A percentile compares a stretch with the other conserved stretches of the same genome.
Evolutionary conservation across 176 grass and related monocot species (phyloP).

Genomic region (Zea luxurians): DNA sequence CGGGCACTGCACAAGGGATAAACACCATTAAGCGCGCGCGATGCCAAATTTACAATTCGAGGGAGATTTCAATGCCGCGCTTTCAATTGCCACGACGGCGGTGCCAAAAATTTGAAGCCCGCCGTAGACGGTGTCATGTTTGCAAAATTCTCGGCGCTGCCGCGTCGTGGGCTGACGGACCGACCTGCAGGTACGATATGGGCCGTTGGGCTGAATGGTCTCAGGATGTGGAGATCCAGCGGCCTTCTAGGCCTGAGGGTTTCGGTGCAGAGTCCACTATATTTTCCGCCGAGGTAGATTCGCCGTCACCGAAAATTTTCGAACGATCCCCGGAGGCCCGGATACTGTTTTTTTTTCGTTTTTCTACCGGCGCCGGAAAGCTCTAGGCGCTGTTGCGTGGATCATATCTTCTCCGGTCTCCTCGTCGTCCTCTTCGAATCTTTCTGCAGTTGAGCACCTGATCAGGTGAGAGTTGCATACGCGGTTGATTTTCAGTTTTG

Average conservation of each 20-base stretch:
- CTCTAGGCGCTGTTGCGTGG: background rate
- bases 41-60: too few relatives aligned
- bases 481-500: background rate
- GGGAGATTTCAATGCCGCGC: too few relatives aligned
- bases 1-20: too few relatives aligned
- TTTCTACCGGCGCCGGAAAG: background rate
- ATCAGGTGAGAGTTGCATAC: slow-evolving; percentile 14
- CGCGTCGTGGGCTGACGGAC: background rate
- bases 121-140: too few relatives aligned
- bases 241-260: background rate
- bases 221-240: background rate
- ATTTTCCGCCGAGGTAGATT: background rate
- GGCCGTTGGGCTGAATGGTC: background rate
- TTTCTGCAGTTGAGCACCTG: background rate
- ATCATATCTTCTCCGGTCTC: background rate
- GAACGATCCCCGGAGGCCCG: slow-evolving; percentile 26
- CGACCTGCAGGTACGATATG: background rate
- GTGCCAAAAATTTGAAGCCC: too few relatives aligned
- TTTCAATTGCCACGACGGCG: too few relatives aligned
- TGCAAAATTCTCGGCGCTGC: too few relatives aligned
- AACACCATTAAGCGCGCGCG: too few relatives aligned
- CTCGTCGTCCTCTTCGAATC: background rate
- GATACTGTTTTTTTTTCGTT: background rate
- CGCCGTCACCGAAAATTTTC: slow-evolving; percentile 2
- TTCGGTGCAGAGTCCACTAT: background rate